Evolutionary conservation across 164 flowering plant genomes (phyloP).

Genomic region (Annona squamosa): DNA sequence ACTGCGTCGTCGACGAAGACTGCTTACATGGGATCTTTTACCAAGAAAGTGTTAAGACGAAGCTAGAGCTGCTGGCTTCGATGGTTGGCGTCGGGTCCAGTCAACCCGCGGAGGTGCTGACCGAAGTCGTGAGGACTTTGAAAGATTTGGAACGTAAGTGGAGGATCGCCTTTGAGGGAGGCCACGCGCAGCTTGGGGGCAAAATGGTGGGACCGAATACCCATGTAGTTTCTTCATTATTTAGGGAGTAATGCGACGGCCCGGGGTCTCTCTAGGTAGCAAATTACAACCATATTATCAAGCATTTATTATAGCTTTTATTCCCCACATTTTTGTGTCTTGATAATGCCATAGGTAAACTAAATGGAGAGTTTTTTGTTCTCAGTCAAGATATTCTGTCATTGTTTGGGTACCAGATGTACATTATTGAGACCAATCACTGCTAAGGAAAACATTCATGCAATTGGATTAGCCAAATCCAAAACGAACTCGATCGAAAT

Average conservation of each 20-base stretch:
- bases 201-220: background rate
- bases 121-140: constrained; percentile 13
- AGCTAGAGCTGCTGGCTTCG: constrained; percentile 9
- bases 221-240: background rate
- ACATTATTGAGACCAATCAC: no score
- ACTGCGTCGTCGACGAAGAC: background rate
- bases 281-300: no score
- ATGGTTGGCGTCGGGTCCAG: constrained; percentile 7
- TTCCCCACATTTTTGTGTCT: no score
- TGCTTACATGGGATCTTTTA: background rate
- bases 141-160: constrained; percentile 6
- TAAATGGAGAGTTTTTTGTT: no score
- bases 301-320: no score
- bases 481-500: no score
- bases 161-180: background rate
- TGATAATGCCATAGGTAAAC: no score
- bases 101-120: constrained; percentile 11
- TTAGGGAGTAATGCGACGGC: background rate
- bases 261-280: no score
- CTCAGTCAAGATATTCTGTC: no score
- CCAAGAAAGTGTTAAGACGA: constrained; percentile 9
- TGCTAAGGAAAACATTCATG: no score
- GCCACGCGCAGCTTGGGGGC: background rate
- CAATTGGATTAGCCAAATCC: no score
- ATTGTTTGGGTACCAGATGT: no score